Base-by-base conservation (phyloP, 495 filamentous ascomycete genomes). In the Clohesyomyces aquaticus region DNA sequence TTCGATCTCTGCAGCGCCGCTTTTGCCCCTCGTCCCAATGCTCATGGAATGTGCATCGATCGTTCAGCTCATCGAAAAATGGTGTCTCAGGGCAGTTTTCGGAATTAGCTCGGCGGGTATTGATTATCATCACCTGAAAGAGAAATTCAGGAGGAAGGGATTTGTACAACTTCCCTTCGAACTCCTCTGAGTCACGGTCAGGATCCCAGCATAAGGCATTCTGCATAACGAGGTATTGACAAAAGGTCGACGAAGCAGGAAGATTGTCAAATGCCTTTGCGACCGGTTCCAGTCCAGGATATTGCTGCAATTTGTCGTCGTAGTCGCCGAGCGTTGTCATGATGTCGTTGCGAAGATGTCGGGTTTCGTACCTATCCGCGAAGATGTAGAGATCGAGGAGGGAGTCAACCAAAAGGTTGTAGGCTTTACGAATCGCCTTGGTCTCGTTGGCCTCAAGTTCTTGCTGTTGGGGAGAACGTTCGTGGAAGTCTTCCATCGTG, bases 351-450 rank as follows among this genome's bases (percentile, higher is more conserved):
- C 38, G 29, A 11, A 59, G 27, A 18, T 19, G 42, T 22, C n/a
- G 56, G 6, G 43, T 49, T 12, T 26, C 41, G 32, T 49, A 59
- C 23, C 29, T 12, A 26, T 50, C 56, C 12, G 42, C 56, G 21
- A 59, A 59, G 41, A 59, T 32, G 29, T 25, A 50, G 8, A 59
- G 10, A 22, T 59, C 56, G 19, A 50, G 22, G 43, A 59, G 29
- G 23, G 19, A 18, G 10, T 25, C 41, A 22, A 6, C 16, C 19
- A 49, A 32, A 11, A 19, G 10, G 18, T n/a, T 19, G 29, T 46
- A 22, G 21, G 16, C 21, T 26, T 47, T 49, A n/a, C n/a, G n/a
- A n/a, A n/a, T n/a, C n/a, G n/a, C n/a, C n/a, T n/a, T n/a, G n/a
- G n/a, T n/a, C n/a, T n/a, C n/a, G n/a, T n/a, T n/a, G n/a, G n/a